phyloP scores from a whole-genome alignment of 208 protist genomes.

The Trypanosoma brucei region DNA sequence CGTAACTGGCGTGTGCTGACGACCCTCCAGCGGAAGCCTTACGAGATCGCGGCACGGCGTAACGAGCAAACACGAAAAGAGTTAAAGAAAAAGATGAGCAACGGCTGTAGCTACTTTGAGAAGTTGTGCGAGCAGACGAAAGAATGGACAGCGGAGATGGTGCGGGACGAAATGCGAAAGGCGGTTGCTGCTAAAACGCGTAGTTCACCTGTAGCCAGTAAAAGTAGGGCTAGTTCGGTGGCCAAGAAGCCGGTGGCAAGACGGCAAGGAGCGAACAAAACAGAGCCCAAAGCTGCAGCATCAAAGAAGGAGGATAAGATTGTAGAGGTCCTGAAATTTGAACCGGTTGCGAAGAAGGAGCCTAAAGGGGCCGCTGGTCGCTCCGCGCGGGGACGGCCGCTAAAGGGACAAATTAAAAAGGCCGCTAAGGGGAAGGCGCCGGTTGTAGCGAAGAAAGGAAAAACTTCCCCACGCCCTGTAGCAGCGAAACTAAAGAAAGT shows the following conservation, averaged over 20 bases:
- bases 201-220: too few species aligned
- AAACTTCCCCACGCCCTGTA: neutral
- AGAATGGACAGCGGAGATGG: slow-evolving; percentile 67
- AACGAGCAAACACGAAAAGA: slow-evolving; percentile 55
- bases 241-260: neutral
- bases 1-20: slow-evolving; percentile 56
- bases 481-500: neutral
- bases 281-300: neutral
- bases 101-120: slow-evolving; percentile 67
- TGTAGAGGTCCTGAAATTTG: neutral
- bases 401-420: neutral
- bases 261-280: neutral
- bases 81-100: slow-evolving; percentile 45
- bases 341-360: neutral
- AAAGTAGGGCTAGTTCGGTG: too few species aligned
- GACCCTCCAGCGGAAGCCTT: slow-evolving; percentile 36
- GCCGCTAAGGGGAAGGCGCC: neutral
- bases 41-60: slow-evolving; percentile 59
- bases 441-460: neutral
- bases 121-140: slow-evolving; percentile 39
- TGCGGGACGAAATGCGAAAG: slow-evolving; percentile 17
- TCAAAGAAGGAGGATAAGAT: neutral
- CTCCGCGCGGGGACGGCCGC: too few species aligned
- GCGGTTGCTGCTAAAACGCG: neutral
- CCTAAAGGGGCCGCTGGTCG: too few species aligned